Evolutionary conservation across 768 basidiomycete genomes (phyloP), one percentile per base, ranked within the genome.

Genomic region (Boletus bicolor): DNA sequence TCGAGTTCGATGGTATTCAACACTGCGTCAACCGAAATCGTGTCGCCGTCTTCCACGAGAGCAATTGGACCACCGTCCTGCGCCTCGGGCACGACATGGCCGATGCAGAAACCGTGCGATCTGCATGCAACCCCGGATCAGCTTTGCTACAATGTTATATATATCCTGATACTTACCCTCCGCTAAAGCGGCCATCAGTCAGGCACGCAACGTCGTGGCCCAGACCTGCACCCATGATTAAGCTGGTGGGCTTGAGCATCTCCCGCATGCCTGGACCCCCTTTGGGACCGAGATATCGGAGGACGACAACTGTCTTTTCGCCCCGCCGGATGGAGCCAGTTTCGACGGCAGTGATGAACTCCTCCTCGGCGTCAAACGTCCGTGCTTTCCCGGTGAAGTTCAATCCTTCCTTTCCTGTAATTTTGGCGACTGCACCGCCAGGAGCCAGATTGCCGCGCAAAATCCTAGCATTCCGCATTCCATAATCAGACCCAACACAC

Each of bases 221-320:
- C 11, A 98, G 80, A 11, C 97, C 97, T 12, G 97, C 97, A 53
- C 97, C 97, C 92, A 99, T 98, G 72, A 99, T 94, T 67, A 98
- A 71, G 76, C 91, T 92, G 34, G 96, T 98, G 26, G 95, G 95
- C 71, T 98, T 98, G 55, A 98, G 80, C 97, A 99, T 99, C 78
- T 99, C 97, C 48, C 94, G 96, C 96, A 99, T 99, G 59, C 94
- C 93, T 35, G 96, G 96, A 55, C 96, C 97, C 58, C 96, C 96
- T 76, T 93, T 89, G 30, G 96, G 96, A 46, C 97, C 97, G 61
- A 99, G 85, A 71, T 99, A 98, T 46, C 97, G 82, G 68, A 99
- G 77, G 53, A 99, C 90, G 53, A 89, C 91, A 17, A 97, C 96
- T 2, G 93, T 95, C 82, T 98, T 99, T 75, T 97, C 94, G 7